A percentile compares a stretch with the other conserved stretches of the same genome.
These are phyloP conservation scores for Juglanconis juglandina DNA, from an alignment of 2,329 filamentous ascomycete species.

Conservation along the genomic window DNA sequence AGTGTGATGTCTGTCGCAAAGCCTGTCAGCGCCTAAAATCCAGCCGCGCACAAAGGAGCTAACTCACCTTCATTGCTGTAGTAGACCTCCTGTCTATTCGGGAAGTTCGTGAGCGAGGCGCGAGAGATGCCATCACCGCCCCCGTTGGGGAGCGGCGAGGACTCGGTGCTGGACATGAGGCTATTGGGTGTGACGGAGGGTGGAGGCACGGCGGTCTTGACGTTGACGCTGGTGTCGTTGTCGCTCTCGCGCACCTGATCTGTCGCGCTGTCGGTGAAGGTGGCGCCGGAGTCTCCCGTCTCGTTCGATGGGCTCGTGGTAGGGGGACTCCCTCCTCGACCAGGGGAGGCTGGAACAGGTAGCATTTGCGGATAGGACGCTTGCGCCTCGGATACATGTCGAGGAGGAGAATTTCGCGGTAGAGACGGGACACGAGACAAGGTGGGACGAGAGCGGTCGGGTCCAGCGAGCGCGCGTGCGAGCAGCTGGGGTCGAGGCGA, in stretches of 20 bases:
- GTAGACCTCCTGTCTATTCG: conserved; percentile 11
- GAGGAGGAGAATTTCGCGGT: conserved; percentile 9
- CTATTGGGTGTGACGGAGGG: not conserved
- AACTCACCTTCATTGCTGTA: conserved; percentile 17
- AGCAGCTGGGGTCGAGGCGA: not conserved
- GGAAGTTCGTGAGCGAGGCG: conserved; percentile 7
- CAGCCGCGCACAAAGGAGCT: conserved; percentile 8
- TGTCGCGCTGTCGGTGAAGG: conserved; percentile 17
- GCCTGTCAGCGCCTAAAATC: conserved; percentile 9
- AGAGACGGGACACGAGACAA: not conserved
- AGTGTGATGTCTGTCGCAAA: conserved; percentile 65
- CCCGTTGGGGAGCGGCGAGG: conserved; percentile 14
- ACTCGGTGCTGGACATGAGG: conserved; percentile 15
- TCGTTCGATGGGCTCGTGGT: conserved; percentile 17
- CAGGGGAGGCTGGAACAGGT: conserved; percentile 17
- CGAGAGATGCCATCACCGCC: conserved; percentile 9
- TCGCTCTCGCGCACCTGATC: conserved; percentile 16
- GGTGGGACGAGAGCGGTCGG: not conserved
- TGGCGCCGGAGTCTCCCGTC: conserved; percentile 11
- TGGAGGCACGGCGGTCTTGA: conserved; percentile 2
- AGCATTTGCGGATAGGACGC: conserved; percentile 18
- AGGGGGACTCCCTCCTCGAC: conserved; percentile 15
- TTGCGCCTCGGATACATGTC: conserved; percentile 20
- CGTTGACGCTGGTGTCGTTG: conserved; percentile 15
- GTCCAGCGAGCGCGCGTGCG: conserved; percentile 1